These are phyloP conservation scores for Xylaria sp. DNA, from an alignment of 2,329 filamentous ascomycete genomes.

Conservation along the genomic window DNA sequence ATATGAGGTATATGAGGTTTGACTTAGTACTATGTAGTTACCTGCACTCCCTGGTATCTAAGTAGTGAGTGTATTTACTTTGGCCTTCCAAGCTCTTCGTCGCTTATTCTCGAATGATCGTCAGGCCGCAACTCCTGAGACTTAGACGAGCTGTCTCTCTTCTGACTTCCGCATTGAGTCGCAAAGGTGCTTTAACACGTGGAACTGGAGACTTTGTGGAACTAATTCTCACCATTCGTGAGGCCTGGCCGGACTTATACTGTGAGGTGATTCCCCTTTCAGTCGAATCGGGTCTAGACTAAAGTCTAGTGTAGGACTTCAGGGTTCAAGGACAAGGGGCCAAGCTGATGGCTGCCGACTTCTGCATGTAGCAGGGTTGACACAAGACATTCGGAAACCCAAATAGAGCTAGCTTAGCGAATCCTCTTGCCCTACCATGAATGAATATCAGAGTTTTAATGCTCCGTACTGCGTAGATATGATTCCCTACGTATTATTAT, in stretches of 20 bases:
- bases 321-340: slow-evolving; percentile 25
- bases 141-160: neutral
- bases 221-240: slow-evolving; percentile 16
- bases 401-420: slow-evolving; percentile 33
- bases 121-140: slow-evolving; percentile 7
- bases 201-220: slow-evolving; percentile 31
- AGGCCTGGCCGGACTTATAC: slow-evolving; percentile 3
- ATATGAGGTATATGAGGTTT: too few relatives aligned
- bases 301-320: slow-evolving; percentile 34
- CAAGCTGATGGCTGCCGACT: slow-evolving; percentile 27
- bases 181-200: slow-evolving; percentile 28
- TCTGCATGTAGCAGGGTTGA: slow-evolving; percentile 32
- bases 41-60: neutral
- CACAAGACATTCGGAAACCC: slow-evolving; percentile 28
- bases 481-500: neutral
- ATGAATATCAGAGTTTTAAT: neutral
- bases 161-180: neutral
- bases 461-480: neutral
- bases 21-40: too few relatives aligned
- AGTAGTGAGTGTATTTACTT: too few relatives aligned
- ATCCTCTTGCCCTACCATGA: slow-evolving; percentile 14
- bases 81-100: neutral
- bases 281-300: slow-evolving; percentile 17
- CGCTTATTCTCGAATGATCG: neutral
- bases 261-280: slow-evolving; percentile 7